Evolutionary conservation across 495 filamentous ascomycete genomes (phyloP), one percentile per base, ranked within the genome.

Genomic region (Cercophora sp.): DNA sequence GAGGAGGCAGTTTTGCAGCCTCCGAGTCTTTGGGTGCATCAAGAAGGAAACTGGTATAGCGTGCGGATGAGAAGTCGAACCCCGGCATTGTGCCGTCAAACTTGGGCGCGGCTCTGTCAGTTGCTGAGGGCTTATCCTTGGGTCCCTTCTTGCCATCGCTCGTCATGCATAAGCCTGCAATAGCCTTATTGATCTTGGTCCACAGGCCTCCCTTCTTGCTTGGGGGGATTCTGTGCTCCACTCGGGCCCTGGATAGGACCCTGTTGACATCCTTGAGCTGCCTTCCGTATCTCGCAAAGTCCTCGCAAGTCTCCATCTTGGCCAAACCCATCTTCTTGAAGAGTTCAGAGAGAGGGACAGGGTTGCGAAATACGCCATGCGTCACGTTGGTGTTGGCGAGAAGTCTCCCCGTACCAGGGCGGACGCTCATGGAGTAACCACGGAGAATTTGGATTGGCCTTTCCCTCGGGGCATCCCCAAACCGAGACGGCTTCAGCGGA

Each of bases 361-460:
- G n/a, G 2, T 44, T 40, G 3, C 75, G 67, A 52, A 80, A 80
- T 4, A 77, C 67, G 8, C 69, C 72, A 36, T 78, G 72, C 5
- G 70, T 69, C 6, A 78, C 71, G 39, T 80, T 79, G 26, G 80
- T 76, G 47, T 89, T 87, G 3, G 87, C 64, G 1, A 88, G 68
- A 8, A 86, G 57, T 5, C 85, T 76, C 3, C 79, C 77, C 3
- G 86, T 87, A 8, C 81, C 83, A 0, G 78, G 71, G 19, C 85
- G 82, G 13, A 84, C 79, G 65, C 84, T 87, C 46, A 83, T 73
- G 53, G 86, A 86, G 57, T 79, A 88, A 0, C 86, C 86, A 43
- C 85, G 79, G 0, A 85, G 64, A 3, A 70, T 66, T 10, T 78
- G 76, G 1, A 76, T n/a, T n/a, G n/a, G n/a, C 29, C 13, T 32